Percentiles rank a stretch among this genome's conserved stretches.
Evolutionary conservation across 768 basidiomycete species (phyloP).

Genomic region (Dioszegia aurantiaca): DNA sequence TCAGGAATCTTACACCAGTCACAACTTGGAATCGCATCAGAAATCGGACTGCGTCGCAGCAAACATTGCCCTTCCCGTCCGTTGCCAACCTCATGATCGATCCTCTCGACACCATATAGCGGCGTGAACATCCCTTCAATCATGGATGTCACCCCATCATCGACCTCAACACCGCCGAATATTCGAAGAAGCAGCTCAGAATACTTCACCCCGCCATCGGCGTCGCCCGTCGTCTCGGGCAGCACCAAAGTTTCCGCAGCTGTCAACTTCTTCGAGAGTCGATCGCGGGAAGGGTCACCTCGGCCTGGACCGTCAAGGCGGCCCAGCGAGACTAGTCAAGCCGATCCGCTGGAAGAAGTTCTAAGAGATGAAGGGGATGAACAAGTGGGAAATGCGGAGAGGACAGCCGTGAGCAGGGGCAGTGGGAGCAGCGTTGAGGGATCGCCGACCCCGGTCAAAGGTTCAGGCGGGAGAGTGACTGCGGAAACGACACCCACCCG

Average conservation of each 20-base stretch:
- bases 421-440: not conserved
- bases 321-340: not conserved
- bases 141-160: not conserved
- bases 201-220: conserved; percentile 6
- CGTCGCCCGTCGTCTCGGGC: not conserved
- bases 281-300: conserved; percentile 1
- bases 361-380: not conserved
- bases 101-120: not conserved
- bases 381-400: not conserved
- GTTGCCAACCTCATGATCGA: not conserved
- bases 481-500: conserved; percentile 2
- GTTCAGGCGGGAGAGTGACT: not conserved
- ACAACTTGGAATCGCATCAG: too few species aligned
- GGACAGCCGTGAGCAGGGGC: not conserved
- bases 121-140: not conserved
- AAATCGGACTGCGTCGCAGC: too few species aligned
- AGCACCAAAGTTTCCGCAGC: conserved; percentile 7
- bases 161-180: not conserved
- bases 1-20: too few species aligned
- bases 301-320: not conserved
- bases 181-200: not conserved
- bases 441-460: conserved; percentile 12
- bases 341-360: not conserved
- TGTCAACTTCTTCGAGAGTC: conserved; percentile 11
- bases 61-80: too few species aligned